Evolutionary conservation across 176 grass and related monocot genomes (phyloP), one percentile per base, ranked within the genome.

Genomic region (Oryza meridionalis): DNA sequence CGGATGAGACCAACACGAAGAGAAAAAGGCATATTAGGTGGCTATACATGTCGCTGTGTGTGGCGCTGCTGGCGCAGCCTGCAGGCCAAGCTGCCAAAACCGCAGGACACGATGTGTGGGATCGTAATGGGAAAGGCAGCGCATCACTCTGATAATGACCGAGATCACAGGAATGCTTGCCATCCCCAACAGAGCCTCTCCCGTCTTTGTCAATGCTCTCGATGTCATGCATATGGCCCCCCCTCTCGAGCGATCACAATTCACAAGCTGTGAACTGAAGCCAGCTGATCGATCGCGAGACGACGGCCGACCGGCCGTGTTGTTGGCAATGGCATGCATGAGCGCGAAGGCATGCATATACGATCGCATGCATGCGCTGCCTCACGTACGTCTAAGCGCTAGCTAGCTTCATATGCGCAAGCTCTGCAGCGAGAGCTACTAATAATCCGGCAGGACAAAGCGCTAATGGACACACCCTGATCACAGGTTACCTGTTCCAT

Each of bases 401-500:
- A 40, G 58, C 58, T 3, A 24, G n/a, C 17, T 58, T 9, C 58
- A n/a, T 62, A 9, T 11, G 58, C 58, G n/a, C 51, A 16, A 8
- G 51, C 17, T 40, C 32, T 29, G 55, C 21, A 68, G 27, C 29
- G 11, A 62, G 11, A 62, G 14, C 45, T 35, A 32, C 19, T 80
- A 80, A 83, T 80, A 80, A 83, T 79, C 88, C 50, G 58, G 58
- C 58, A 15, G 62, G 75, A 86, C 84, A 79, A 79, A 42, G 0
- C 76, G 80, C 88, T 83, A 87, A 86, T 70, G 68, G 69, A 86
- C 88, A 79, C 32, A 37, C 27, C 7, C 49, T 70, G 62, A 84
- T 90, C 88, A 90, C 88, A 90, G 84, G 88, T 43, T 43, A 21
- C 69, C 88, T 83, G 84, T 84, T 68, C 22, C 45, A 31, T 14